Percentiles rank a stretch among this genome's conserved stretches.
Evolutionary conservation across 1,284 basidiomycete genomes (phyloP).

Genomic region (Exsudoporus floridanus): DNA sequence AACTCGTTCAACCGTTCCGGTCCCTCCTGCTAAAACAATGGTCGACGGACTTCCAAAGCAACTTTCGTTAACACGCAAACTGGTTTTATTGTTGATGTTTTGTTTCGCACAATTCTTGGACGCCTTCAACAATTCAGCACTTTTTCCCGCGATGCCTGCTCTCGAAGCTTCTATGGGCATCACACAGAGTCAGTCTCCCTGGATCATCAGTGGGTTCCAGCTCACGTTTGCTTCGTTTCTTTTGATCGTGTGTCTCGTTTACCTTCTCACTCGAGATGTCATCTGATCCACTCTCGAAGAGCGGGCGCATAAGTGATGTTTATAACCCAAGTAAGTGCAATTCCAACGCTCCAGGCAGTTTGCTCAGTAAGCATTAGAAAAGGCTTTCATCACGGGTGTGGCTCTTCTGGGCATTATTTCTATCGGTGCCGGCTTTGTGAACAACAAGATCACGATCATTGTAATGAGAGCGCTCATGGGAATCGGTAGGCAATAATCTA

Average conservation of each 20-base stretch:
- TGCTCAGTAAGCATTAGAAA: conserved; percentile 18
- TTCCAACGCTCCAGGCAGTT: neutral
- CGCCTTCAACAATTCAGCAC: conserved; percentile 48
- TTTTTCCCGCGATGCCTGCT: conserved; percentile 45
- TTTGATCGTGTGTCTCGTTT: conserved; percentile 36
- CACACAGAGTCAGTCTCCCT: conserved; percentile 51
- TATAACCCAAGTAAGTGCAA: conserved; percentile 29
- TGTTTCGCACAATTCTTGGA: conserved; percentile 49
- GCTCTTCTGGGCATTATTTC: conserved; percentile 39
- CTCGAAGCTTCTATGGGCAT: conserved; percentile 44
- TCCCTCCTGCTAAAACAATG: conserved; percentile 26
- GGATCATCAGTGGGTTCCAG: conserved; percentile 43
- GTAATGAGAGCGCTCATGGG: conserved; percentile 45
- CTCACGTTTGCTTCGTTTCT: conserved; percentile 45
- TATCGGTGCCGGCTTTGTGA: conserved; percentile 42
- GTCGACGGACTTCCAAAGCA: conserved; percentile 17
- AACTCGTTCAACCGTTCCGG: neutral
- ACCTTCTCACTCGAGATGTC: conserved; percentile 14
- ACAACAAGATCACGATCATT: conserved; percentile 43
- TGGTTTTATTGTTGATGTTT: conserved; percentile 40
- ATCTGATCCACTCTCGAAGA: conserved; percentile 21
- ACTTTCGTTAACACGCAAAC: conserved; percentile 31
- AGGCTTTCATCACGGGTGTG: conserved; percentile 34
- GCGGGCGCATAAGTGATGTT: conserved; percentile 33
- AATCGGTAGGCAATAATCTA: conserved; percentile 31